Evolutionary conservation across 78 protist species (phyloP).

Genomic region (Goniomonas avonlea): DNA sequence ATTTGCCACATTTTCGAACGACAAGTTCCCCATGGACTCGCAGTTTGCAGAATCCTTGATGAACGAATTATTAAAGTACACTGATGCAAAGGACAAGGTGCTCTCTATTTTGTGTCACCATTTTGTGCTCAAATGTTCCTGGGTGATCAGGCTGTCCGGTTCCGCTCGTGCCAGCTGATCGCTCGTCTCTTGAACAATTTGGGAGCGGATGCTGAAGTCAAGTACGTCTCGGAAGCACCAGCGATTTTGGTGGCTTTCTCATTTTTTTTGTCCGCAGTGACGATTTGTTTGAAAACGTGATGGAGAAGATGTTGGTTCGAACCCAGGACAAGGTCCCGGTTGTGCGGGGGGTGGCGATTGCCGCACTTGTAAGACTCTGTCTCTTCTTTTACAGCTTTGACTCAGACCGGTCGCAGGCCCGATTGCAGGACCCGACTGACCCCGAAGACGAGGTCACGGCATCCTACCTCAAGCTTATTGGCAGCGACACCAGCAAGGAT

Average conservation of each 20-base stretch:
- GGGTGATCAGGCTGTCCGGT: neutral
- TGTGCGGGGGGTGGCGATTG: too few species aligned
- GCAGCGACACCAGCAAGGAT: neutral
- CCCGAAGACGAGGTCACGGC: neutral
- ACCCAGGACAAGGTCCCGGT: neutral
- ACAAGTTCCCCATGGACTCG: neutral
- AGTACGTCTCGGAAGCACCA: too few species aligned
- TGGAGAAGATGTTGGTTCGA: neutral
- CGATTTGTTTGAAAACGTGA: neutral
- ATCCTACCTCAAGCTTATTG: neutral
- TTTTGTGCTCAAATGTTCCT: neutral
- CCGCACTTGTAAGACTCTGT: too few species aligned
- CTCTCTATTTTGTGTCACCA: neutral
- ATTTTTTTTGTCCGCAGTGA: too few species aligned
- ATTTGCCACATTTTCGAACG: neutral
- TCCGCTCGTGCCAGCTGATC: slow-evolving; percentile 5
- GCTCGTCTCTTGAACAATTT: neutral
- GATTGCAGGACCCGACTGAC: slow-evolving; percentile 8
- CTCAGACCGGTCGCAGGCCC: neutral
- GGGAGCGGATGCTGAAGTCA: too few species aligned
- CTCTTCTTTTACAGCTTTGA: neutral
- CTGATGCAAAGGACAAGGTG: too few species aligned
- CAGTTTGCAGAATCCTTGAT: neutral
- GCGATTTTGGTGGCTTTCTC: too few species aligned
- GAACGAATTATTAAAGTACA: neutral